Evolutionary conservation across 768 basidiomycete species (phyloP).

Genomic region (Nidula microcarpa): DNA sequence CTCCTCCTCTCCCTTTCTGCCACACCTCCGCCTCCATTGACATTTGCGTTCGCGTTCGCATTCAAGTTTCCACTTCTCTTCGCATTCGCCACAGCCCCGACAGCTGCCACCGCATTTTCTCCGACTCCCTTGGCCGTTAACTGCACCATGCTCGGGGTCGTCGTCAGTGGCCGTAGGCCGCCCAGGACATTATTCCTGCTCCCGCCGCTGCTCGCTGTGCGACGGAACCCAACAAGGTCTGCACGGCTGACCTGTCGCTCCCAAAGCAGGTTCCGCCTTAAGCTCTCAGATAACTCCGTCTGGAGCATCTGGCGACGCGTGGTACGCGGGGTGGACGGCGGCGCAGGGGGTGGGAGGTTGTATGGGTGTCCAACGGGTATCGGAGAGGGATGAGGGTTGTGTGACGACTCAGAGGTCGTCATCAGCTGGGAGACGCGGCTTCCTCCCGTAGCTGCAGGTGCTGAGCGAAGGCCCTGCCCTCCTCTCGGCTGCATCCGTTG

Average conservation of each 20-base stretch:
- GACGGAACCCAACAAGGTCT: slow-evolving; percentile 34
- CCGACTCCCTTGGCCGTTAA: slow-evolving; percentile 31
- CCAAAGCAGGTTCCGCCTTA: slow-evolving; percentile 80
- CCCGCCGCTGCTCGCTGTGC: slow-evolving; percentile 25
- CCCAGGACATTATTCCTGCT: slow-evolving; percentile 17
- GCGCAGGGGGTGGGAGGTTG: slow-evolving; percentile 61
- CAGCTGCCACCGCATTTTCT: not conserved
- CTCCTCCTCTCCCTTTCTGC: slow-evolving; percentile 8
- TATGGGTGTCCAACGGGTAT: slow-evolving; percentile 67
- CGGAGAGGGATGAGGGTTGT: slow-evolving; percentile 31
- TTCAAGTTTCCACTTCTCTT: not conserved
- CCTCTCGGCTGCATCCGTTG: slow-evolving; percentile 6
- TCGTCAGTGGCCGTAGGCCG: slow-evolving; percentile 24
- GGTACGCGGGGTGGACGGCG: slow-evolving; percentile 81
- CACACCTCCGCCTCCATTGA: not conserved
- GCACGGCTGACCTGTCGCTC: slow-evolving; percentile 63
- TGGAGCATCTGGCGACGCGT: slow-evolving; percentile 82
- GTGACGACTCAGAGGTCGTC: not conserved
- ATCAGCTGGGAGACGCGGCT: not conserved
- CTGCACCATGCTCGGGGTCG: slow-evolving; percentile 36
- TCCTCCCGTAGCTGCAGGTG: not conserved
- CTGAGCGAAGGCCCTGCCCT: slow-evolving; percentile 3
- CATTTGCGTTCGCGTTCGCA: slow-evolving; percentile 5
- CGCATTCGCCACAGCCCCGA: too few relatives aligned
- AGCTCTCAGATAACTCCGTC: slow-evolving; percentile 81